These are phyloP conservation scores for Fusarium sterilihyphosum DNA, from an alignment of 2,329 filamentous ascomycete genomes.

Conservation along the genomic window DNA sequence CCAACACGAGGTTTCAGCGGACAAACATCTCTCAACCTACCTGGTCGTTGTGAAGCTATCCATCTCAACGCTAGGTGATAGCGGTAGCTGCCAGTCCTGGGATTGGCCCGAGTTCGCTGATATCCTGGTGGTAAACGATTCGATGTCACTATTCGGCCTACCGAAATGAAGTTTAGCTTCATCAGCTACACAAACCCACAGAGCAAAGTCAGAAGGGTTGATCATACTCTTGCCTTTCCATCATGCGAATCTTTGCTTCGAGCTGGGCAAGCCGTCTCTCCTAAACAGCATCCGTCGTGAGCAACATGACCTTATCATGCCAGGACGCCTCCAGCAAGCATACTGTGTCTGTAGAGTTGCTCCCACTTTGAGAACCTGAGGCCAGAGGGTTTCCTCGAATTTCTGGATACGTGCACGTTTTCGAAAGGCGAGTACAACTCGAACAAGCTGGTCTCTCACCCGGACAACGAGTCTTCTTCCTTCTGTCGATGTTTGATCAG, in stretches of 20 bases:
- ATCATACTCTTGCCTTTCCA: background rate
- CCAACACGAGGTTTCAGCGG: fast-evolving
- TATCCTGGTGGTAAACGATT: background rate
- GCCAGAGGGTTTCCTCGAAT: background rate
- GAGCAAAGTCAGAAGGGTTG: background rate
- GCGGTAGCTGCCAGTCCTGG: background rate
- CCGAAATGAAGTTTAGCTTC: fast-evolving
- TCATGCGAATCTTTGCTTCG: background rate
- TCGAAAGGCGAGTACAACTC: background rate
- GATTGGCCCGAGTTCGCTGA: background rate
- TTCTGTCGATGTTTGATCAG: background rate
- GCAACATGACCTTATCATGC: background rate
- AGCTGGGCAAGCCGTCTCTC: background rate
- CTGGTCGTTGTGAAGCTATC: background rate
- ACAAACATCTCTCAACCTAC: fast-evolving
- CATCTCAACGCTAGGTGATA: background rate
- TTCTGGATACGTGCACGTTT: background rate
- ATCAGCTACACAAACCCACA: background rate
- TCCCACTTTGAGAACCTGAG: background rate
- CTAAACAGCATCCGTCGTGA: background rate
- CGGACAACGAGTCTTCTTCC: conserved; percentile 1
- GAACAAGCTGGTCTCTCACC: background rate
- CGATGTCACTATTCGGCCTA: background rate
- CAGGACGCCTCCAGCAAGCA: background rate
- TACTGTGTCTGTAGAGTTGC: background rate